phyloP scores from a whole-genome alignment of 257 asterid genomes.

The Plantago ovata region DNA sequence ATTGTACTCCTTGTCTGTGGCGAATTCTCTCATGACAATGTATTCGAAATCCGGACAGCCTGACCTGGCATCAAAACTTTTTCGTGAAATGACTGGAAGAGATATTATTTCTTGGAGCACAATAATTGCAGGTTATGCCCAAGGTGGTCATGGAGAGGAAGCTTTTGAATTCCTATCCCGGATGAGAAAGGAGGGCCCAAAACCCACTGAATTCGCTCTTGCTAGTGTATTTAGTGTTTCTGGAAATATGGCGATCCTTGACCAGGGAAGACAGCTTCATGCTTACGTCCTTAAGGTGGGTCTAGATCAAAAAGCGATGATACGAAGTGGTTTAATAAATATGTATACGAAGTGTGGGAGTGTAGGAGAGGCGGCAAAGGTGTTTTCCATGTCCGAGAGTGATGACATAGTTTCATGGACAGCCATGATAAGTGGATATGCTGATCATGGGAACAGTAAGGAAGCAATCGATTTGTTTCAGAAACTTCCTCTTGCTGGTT shows the following conservation, averaged over 20 bases:
- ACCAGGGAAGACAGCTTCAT: constrained; percentile 81
- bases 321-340: constrained; percentile 54
- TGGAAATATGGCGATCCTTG: constrained; percentile 75
- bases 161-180: constrained; percentile 59
- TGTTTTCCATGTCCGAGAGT: constrained; percentile 36
- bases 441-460: constrained; percentile 77
- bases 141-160: constrained; percentile 66
- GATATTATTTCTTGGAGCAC: constrained; percentile 91
- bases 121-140: constrained; percentile 75
- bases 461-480: constrained; percentile 80
- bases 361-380: constrained; percentile 51
- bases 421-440: constrained; percentile 88
- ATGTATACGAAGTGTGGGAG: constrained; percentile 92
- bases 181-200: constrained; percentile 83
- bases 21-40: constrained; percentile 75
- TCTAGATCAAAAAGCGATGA: constrained; percentile 52
- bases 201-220: constrained; percentile 80
- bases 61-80: constrained; percentile 43
- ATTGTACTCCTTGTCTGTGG: constrained; percentile 49
- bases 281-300: constrained; percentile 62
- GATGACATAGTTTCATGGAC: constrained; percentile 83
- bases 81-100: constrained; percentile 48
- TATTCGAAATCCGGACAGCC: constrained; percentile 63
- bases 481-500: constrained; percentile 38
- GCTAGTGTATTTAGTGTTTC: constrained; percentile 69